phyloP scores from a whole-genome alignment of 345 rosid species.

The Aegle marmelos region DNA sequence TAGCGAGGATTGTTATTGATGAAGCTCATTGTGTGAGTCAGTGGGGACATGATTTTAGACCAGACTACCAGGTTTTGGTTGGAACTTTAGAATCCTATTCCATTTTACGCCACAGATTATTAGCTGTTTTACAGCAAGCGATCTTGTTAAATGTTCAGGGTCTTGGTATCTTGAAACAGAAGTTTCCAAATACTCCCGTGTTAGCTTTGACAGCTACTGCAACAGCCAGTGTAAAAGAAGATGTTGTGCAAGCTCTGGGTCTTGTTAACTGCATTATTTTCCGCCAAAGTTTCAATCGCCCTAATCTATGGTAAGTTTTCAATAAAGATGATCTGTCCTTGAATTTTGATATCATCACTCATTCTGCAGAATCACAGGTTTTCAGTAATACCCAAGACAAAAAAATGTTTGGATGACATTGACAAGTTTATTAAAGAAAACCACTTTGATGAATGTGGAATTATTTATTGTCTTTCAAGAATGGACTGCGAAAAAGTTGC shows the following conservation, averaged over 20 bases:
- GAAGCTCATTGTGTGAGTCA: conserved; percentile 99
- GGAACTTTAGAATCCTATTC: conserved; percentile 11
- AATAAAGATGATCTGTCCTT: conserved; percentile 17
- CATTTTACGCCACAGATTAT: not conserved
- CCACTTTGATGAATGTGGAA: conserved; percentile 97
- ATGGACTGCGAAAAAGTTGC: conserved; percentile 98
- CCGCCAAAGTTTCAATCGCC: conserved; percentile 97
- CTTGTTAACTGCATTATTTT: conserved; percentile 91
- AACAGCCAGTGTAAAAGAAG: conserved; percentile 98
- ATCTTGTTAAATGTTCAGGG: conserved; percentile 49
- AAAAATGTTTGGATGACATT: conserved; percentile 87
- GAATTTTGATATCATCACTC: conserved; percentile 27
- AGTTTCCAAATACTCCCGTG: conserved; percentile 83
- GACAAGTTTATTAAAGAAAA: conserved; percentile 84
- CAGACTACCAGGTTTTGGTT: conserved; percentile 88
- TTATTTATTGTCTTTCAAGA: conserved; percentile 96
- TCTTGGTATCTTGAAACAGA: conserved; percentile 94
- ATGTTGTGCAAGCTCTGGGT: conserved; percentile 98
- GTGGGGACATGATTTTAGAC: conserved; percentile 99
- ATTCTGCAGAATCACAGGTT: conserved; percentile 57
- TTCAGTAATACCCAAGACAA: conserved; percentile 78
- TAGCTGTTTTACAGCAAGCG: conserved; percentile 18
- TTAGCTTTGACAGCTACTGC: conserved; percentile 98
- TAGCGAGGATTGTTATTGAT: conserved; percentile 95
- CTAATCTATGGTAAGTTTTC: conserved; percentile 68